A percentile compares a stretch with the other conserved stretches of the same genome.
Evolutionary conservation across 2,329 filamentous ascomycete genomes (phyloP).

Genomic region (Drechslerella coelobrocha): DNA sequence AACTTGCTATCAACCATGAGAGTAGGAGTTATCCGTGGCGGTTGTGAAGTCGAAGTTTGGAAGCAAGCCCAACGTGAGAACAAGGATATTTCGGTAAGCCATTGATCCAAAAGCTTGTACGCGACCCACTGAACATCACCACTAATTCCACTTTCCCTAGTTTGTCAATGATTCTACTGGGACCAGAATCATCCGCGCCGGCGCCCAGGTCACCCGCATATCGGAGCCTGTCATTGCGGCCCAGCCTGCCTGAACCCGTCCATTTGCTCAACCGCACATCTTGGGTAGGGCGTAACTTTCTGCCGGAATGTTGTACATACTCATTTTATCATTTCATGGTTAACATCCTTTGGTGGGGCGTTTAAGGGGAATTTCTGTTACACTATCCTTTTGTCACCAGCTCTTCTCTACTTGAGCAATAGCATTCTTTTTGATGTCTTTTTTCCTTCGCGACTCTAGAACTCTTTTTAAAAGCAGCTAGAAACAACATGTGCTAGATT

Average conservation of each 20-base stretch:
- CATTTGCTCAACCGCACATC: background rate
- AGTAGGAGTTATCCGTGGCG: conserved; percentile 82
- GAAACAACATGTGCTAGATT: too few relatives aligned
- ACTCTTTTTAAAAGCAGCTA: background rate
- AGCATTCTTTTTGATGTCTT: conserved; percentile 3
- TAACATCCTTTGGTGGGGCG: conserved; percentile 15
- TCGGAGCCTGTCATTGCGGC: conserved; percentile 79
- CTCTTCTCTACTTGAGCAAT: conserved; percentile 9
- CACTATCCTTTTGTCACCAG: conserved; percentile 1
- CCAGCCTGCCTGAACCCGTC: conserved; percentile 71
- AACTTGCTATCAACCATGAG: conserved; percentile 88
- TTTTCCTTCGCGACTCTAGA: background rate
- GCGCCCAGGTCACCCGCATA: conserved; percentile 83
- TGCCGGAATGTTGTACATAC: conserved; percentile 24
- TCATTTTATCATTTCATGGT: conserved; percentile 7
- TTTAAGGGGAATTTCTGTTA: conserved; percentile 15
- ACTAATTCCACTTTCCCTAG: conserved; percentile 57
- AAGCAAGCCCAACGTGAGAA: conserved; percentile 84
- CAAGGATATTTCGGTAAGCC: conserved; percentile 70
- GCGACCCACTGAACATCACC: background rate
- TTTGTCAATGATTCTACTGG: conserved; percentile 81
- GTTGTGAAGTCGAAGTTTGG: conserved; percentile 91
- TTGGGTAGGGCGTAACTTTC: background rate
- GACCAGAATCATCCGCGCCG: conserved; percentile 82
- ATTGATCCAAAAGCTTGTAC: background rate